A percentile compares a stretch with the other conserved stretches of the same genome.
These are phyloP conservation scores for Oxalis stricta DNA, from an alignment of 441 rosid species.

Conservation along the genomic window DNA sequence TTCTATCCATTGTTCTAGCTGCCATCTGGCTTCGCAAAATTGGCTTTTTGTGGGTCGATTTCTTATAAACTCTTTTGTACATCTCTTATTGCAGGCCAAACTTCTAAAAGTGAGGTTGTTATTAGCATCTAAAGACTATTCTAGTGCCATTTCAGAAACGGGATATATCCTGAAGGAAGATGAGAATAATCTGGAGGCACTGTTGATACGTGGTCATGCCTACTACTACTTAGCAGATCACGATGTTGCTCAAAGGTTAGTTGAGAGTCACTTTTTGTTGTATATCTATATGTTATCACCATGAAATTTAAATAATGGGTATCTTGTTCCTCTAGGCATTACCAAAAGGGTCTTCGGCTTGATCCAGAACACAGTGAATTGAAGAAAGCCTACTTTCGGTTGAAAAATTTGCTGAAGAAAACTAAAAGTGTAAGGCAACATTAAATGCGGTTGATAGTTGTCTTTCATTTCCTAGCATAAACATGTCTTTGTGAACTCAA, in stretches of 20 bases:
- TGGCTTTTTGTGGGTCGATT: neutral
- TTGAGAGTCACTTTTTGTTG: neutral
- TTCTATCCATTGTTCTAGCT: neutral
- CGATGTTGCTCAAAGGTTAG: conserved; percentile 82
- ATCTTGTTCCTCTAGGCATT: conserved; percentile 51
- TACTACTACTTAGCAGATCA: conserved; percentile 97
- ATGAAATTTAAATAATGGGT: conserved; percentile 5
- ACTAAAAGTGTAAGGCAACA: conserved; percentile 65
- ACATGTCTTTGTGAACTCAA: too few species aligned
- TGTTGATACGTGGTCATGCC: conserved; percentile 90
- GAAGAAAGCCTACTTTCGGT: conserved; percentile 89
- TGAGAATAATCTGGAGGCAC: conserved; percentile 80
- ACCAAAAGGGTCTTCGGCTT: conserved; percentile 85
- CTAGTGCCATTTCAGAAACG: conserved; percentile 64
- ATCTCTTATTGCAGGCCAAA: conserved; percentile 51
- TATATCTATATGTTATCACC: neutral
- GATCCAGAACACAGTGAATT: conserved; percentile 93
- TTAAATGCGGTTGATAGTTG: neutral
- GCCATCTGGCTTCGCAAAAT: neutral
- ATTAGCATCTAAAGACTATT: conserved; percentile 64
- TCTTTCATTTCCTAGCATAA: neutral
- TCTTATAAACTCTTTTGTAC: neutral
- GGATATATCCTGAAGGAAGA: conserved; percentile 84
- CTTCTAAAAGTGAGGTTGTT: conserved; percentile 63
- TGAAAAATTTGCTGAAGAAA: conserved; percentile 88